Base-by-base conservation (phyloP, 1,284 basidiomycete species). In the Afroboletus lepidellus region DNA sequence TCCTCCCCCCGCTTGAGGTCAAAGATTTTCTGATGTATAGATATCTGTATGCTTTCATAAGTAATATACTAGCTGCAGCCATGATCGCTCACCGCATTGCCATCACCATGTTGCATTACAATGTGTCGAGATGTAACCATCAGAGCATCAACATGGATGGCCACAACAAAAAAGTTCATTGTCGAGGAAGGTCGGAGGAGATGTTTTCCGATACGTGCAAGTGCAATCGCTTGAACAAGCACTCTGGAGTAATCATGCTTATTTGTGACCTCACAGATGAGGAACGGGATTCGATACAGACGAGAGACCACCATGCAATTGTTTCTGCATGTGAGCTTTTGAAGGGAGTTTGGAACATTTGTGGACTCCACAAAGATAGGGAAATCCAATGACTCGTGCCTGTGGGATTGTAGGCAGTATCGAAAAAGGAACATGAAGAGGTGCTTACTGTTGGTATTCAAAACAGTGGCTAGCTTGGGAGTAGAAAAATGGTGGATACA, bases 21-120 rank as follows among this genome's bases (percentile, higher is more conserved):
- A 16, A 39, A 39, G 21, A 24, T 33, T 37, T 56, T 42, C 9
- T 5, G 21, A n/a, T 58, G 21, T n/a, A 58, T 42, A n/a, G 15
- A 37, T 1, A 57, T 48, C 37, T 58, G 8, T 20, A 15, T 0
- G 6, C 37, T 39, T 24, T 24, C 5, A 24, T 39, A 3, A 39
- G 21, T 24, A 5, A 3, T 11, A 7, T 1, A 3, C 21, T 3
- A 21, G 7, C 13, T 11, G 1, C 37, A 38, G 23, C 20, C 20
- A 20, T 38, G 37, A 12, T 15, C 13, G 12, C 37, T 39, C 7
- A 39, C 21, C 37, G n/a, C 3, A 5, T 27, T 9, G 8, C 24
- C 16, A 27, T n/a, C 24, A 3, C 16, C 39, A 6, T 5, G 5
- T 20, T 42, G 25, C 27, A 42, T 29, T 20, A 30, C 27, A 5